Evolutionary conservation across 208 protist species (phyloP), one percentile per base, ranked within the genome.

Genomic region (Wallacemonas collosoma): DNA sequence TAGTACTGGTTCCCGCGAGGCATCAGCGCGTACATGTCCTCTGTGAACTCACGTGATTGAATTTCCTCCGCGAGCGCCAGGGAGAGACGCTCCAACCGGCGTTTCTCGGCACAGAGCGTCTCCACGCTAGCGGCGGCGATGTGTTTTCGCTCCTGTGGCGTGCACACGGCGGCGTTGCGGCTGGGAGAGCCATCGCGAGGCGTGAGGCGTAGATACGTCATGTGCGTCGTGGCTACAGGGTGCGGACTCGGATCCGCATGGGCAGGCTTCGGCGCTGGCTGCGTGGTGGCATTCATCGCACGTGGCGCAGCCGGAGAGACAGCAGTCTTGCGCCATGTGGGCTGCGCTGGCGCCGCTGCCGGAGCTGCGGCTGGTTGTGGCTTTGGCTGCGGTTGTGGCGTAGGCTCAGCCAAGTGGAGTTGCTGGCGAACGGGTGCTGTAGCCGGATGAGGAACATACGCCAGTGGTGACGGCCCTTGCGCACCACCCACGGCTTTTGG

Each of bases 1-100:
- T 65, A 65, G 43, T 50, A 65, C 60, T 65, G 60, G 60, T 51
- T 65, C n/a, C 60, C 60, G 17, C 60, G 60, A 9, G 60, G 60
- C 60, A 65, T 50, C 11, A 65, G 60, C 43, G 38, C 43, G 60
- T 65, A 65, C 60, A 51, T 65, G 41, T 8, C 36, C 12, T 44
- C 60, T 3, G 60, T 65, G 60, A 65, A 65, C 40, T 45, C 40
- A 41, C 60, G 60, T 8, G 60, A 65, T 26, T 65, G 60, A 26
- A 65, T 65, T 5, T 45, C 60, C 43, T 65, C 60, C n/a, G 60
- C 50, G 41, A 65, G 12, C 4, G 60, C 60, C 7, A 65, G 40
- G 0, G 60, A 65, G 41, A 65, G 43, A 3, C 60, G 60, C 60
- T 65, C 60, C n/a, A 65, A 35, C 41, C 60, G 60, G 15, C 60